Percentiles rank a stretch among this genome's conserved stretches.
These are phyloP conservation scores for Cruciata laevipes DNA, from an alignment of 257 asterid species.

Conservation along the genomic window DNA sequence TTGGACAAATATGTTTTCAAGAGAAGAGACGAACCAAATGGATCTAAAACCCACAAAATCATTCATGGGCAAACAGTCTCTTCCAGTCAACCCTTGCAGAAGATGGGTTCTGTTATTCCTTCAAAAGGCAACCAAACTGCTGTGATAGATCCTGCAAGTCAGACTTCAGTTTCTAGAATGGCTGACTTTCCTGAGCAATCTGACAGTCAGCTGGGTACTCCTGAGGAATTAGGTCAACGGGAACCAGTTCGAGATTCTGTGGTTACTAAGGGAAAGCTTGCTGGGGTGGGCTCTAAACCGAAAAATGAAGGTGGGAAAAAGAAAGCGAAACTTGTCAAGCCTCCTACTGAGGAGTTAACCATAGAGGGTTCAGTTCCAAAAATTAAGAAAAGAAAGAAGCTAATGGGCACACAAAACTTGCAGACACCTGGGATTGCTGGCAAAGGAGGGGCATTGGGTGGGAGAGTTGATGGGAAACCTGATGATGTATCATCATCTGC, in stretches of 20 bases:
- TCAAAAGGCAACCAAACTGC: conserved; percentile 19
- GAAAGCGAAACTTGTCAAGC: conserved; percentile 50
- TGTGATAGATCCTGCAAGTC: conserved; percentile 21
- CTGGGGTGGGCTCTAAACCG: conserved; percentile 29
- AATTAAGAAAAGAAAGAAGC: conserved; percentile 56
- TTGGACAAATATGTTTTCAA: conserved; percentile 31
- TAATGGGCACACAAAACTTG: conserved; percentile 11
- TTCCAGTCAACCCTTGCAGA: conserved; percentile 24
- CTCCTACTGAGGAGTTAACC: conserved; percentile 36
- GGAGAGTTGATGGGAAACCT: conserved; percentile 22
- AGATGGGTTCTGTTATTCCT: conserved; percentile 32
- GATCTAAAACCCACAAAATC: conserved; percentile 38
- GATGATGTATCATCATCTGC: conserved; percentile 17
- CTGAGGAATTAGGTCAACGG: conserved; percentile 13
- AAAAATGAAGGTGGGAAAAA: conserved; percentile 32
- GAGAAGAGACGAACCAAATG: conserved; percentile 61
- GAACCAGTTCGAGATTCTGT: conserved; percentile 13
- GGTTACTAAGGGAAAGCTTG: conserved; percentile 14
- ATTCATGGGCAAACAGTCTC: conserved; percentile 28
- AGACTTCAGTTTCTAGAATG: conserved; percentile 27
- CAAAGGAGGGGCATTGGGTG: conserved; percentile 22
- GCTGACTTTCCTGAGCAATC: conserved; percentile 32
- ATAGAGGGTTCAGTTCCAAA: conserved; percentile 35
- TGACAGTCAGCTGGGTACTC: conserved; percentile 24
- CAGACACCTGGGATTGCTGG: conserved; percentile 28